Conservation (phyloP, 345 rosid species). For the Syzygium oleosum region DNA sequence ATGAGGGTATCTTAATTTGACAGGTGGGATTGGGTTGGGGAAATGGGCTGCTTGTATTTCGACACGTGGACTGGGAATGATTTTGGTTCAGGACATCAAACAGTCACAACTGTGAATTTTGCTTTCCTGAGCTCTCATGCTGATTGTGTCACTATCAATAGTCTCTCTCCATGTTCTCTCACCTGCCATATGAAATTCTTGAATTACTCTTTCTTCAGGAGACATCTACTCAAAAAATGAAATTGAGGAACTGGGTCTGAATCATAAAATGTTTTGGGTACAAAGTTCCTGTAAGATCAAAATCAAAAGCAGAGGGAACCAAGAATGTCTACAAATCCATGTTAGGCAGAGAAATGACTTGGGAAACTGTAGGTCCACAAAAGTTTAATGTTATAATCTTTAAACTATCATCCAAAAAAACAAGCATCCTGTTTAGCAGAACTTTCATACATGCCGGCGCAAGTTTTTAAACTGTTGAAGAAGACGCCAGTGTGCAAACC, state of each 20-base stretch:
- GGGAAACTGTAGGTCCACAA: no score
- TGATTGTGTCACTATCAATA: background rate
- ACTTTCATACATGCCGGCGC: background rate
- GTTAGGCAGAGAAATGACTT: no score
- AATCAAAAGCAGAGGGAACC: background rate
- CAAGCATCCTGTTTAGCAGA: background rate
- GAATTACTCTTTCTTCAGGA: background rate
- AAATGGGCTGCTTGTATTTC: background rate
- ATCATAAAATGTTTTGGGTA: background rate
- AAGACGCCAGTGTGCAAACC: background rate
- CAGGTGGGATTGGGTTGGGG: constrained; percentile 24
- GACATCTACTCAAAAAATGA: background rate
- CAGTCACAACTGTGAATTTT: background rate
- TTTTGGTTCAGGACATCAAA: background rate
- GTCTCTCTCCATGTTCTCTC: background rate
- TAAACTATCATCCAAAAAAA: no score
- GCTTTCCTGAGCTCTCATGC: background rate
- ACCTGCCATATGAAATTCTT: background rate
- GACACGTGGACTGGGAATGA: constrained; percentile 23
- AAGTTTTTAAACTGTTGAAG: background rate
- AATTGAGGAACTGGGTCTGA: background rate
- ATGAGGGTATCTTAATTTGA: background rate
- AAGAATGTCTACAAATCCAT: background rate
- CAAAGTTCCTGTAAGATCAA: background rate
- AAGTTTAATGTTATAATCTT: no score